A percentile compares a stretch with the other conserved stretches of the same genome.
These are phyloP conservation scores for Cladosporium velox DNA, from an alignment of 2,329 filamentous ascomycete species.

Conservation along the genomic window DNA sequence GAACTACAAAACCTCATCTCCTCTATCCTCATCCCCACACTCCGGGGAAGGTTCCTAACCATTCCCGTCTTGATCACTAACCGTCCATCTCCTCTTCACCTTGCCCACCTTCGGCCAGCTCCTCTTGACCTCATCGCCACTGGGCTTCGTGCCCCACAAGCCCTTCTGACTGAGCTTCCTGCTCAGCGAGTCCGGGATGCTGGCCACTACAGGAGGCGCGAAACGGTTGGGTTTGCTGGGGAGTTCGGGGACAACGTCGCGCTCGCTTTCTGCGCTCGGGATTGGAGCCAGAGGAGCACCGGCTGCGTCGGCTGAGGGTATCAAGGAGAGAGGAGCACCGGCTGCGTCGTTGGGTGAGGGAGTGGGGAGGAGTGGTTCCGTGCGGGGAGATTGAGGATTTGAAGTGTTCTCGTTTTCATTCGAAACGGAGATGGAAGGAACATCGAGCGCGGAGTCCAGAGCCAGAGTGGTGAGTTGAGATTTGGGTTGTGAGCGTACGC, in stretches of 20 bases:
- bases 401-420: conserved; percentile 15
- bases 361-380: conserved; percentile 11
- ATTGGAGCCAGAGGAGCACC: conserved; percentile 21
- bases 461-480: conserved; percentile 4
- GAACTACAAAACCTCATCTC: background rate
- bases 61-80: conserved; percentile 33
- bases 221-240: conserved; percentile 4
- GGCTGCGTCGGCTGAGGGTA: conserved; percentile 27
- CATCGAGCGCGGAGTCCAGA: background rate
- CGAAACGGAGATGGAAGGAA: conserved; percentile 8
- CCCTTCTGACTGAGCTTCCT: conserved; percentile 39
- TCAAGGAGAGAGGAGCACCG: conserved; percentile 16
- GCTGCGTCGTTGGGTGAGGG: conserved; percentile 22
- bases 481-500: background rate
- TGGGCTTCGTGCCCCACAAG: conserved; percentile 47
- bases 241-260: conserved; percentile 11
- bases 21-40: background rate
- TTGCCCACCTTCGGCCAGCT: conserved; percentile 32
- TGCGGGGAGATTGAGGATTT: background rate
- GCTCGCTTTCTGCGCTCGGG: conserved; percentile 32
- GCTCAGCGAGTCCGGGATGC: conserved; percentile 27
- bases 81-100: conserved; percentile 48
- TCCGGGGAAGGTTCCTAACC: background rate
- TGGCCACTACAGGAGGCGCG: background rate
- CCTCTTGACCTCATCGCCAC: conserved; percentile 38